Evolutionary conservation across 176 grass and related monocot species (phyloP), one percentile per base, ranked within the genome.

Genomic region (Lolium multiflorum): DNA sequence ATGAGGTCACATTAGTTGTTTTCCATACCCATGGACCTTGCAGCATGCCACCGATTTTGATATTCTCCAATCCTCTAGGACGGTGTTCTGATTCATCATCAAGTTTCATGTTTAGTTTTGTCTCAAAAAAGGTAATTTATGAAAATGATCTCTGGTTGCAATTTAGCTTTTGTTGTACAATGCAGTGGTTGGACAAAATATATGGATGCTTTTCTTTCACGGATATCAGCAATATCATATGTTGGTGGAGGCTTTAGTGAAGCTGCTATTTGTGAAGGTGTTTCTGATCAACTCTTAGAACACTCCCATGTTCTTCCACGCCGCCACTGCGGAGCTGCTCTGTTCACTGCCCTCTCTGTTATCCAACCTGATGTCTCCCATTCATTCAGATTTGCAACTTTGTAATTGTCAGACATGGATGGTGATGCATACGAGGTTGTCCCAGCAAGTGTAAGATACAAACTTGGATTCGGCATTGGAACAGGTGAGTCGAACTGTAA

Each of bases 201-300:
- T 87, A 17, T 64, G 43, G 81, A 95, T 85, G 60, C 43, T 82
- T 98, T 93, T 77, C 77, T 94, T 79, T 83, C 85, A 74, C 91
- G 91, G 93, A 73, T 98, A 75, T 88, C 93, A 77, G 84, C 89
- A 88, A 86, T 98, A 63, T 61, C 77, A 79, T 95, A 94, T 82
- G 85, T 65, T 85, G 91, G 93, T 81, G 93, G 96, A 26, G 91
- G 91, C 87, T 95, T 88, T 38, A 93, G 62, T 75, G 93, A 95
- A 31, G 85, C 88, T 89, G 86, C 88, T 76, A 94, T 89, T 71
- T 94, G 89, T 50, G 96, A 98, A 85, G 93, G 93, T 25, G 91
- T 98, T 80, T 71, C 96, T 43, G 41, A 43, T 43, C 41, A 43
- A 43, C 7, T 43, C 41, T 43, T 43, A 43, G 41, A 7, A 43